Percentiles rank a stretch among this genome's conserved stretches.
These are phyloP conservation scores for Eudorina sp. DNA, from an alignment of 139 green algal genomes.

Conservation along the genomic window DNA sequence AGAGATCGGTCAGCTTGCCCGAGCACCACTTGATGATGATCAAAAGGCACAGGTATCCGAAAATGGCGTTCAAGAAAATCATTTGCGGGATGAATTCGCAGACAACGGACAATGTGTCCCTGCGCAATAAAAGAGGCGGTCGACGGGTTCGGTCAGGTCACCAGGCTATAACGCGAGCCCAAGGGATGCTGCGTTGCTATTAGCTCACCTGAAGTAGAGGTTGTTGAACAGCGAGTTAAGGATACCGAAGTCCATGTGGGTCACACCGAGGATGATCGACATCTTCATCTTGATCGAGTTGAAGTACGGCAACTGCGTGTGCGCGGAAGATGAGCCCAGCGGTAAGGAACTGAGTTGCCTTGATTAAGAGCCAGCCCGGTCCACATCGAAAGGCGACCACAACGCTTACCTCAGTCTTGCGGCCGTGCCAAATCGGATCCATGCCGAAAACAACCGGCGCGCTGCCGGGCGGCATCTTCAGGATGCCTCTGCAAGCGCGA, in stretches of 20 bases:
- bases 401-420: constrained; percentile 94
- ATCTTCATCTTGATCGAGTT: constrained; percentile 99
- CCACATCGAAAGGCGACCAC: too few relatives aligned
- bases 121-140: too few relatives aligned
- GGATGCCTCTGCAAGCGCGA: background rate
- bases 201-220: constrained; percentile 54
- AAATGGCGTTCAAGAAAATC: constrained; percentile 97
- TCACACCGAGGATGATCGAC: constrained; percentile 93
- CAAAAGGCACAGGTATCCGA: constrained; percentile 96
- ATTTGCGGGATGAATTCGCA: constrained; percentile 94
- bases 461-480: constrained; percentile 5
- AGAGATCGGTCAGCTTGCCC: too few relatives aligned
- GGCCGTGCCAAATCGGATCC: constrained; percentile 97
- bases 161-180: too few relatives aligned
- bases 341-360: too few relatives aligned
- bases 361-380: too few relatives aligned
- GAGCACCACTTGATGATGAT: constrained; percentile 93
- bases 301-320: constrained; percentile 96
- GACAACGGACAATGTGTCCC: constrained; percentile 87
- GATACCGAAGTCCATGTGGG: constrained; percentile 98
- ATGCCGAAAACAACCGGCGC: constrained; percentile 89
- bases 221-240: constrained; percentile 94
- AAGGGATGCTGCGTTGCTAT: too few relatives aligned
- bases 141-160: too few relatives aligned
- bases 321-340: too few relatives aligned